A percentile compares a stretch with the other conserved stretches of the same genome.
Conservation (phyloP, 2,329 filamentous ascomycete species). For the Aspergillus spinulosporus region DNA sequence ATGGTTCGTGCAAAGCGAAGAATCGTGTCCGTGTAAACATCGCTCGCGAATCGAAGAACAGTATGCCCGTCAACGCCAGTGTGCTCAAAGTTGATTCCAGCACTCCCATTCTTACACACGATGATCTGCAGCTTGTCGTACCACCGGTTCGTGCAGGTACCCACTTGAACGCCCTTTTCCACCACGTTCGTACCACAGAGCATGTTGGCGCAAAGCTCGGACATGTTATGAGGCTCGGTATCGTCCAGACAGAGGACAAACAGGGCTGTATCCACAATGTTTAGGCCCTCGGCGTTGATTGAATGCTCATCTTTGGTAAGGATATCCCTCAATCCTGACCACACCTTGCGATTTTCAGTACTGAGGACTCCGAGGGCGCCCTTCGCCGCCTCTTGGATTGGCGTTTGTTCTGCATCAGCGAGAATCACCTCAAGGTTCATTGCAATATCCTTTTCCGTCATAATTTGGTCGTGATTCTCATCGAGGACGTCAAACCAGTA, state of each 20-base stretch:
- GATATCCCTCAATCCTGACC: conserved; percentile 87
- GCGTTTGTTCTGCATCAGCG: conserved; percentile 83
- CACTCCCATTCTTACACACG: conserved; percentile 97
- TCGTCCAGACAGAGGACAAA: conserved; percentile 94
- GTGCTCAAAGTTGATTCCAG: conserved; percentile 98
- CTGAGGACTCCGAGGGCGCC: conserved; percentile 89
- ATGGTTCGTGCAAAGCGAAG: conserved; percentile 92
- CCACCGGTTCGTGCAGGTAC: conserved; percentile 97
- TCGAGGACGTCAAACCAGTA: conserved; percentile 99
- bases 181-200: conserved; percentile 92
- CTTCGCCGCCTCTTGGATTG: conserved; percentile 94
- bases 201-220: conserved; percentile 96
- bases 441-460: conserved; percentile 91
- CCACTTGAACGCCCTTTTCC: conserved; percentile 90
- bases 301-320: conserved; percentile 81
- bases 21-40: conserved; percentile 97
- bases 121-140: conserved; percentile 99
- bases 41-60: conserved; percentile 91
- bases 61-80: conserved; percentile 98
- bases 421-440: conserved; percentile 90
- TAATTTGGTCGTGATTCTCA: conserved; percentile 90
- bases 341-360: conserved; percentile 94
- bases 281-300: conserved; percentile 94
- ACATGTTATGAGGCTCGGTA: conserved; percentile 75
- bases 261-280: conserved; percentile 89